A percentile compares a stretch with the other conserved stretches of the same genome.
Conservation (phyloP, 2,329 filamentous ascomycete genomes). For the Clarireedia paspali region DNA sequence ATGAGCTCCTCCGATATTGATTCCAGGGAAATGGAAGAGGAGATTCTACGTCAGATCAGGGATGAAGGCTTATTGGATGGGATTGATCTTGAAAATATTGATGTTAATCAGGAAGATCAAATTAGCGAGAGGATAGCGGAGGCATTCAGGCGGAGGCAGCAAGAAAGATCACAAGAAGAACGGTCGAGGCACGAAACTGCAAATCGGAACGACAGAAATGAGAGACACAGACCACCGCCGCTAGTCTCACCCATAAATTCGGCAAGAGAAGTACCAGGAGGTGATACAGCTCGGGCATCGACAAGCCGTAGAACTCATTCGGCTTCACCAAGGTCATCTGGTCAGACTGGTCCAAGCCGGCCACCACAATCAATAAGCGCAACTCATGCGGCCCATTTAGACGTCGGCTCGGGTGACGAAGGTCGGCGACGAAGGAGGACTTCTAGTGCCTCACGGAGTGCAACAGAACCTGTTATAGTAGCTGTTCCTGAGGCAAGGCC, state of each 20-base stretch:
- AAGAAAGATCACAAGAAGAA: conserved; percentile 51
- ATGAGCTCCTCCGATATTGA: conserved; percentile 74
- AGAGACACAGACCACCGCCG: conserved; percentile 24
- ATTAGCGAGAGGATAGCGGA: conserved; percentile 86
- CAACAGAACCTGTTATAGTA: conserved; percentile 40
- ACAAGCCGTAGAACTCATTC: conserved; percentile 34
- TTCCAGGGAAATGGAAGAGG: conserved; percentile 71
- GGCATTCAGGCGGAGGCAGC: conserved; percentile 72
- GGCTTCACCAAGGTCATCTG: conserved; percentile 39
- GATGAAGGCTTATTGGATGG: conserved; percentile 83
- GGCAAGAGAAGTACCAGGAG: conserved; percentile 22
- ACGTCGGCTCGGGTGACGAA: conserved; percentile 41
- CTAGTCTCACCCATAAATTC: conserved; percentile 20
- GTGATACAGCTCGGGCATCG: conserved; percentile 18
- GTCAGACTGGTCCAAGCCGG: conserved; percentile 39
- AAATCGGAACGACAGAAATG: conserved; percentile 31
- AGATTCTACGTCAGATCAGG: conserved; percentile 83
- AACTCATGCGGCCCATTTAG: conserved; percentile 40
- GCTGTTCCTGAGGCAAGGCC: conserved; percentile 37
- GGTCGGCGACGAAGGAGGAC: conserved; percentile 40
- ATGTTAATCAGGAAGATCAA: conserved; percentile 77
- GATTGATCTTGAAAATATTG: conserved; percentile 81
- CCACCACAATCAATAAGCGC: conserved; percentile 39
- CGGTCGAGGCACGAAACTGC: conserved; percentile 41
- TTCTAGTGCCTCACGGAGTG: conserved; percentile 47